A percentile compares a stretch with the other conserved stretches of the same genome.
Conservation (phyloP, 2,329 filamentous ascomycete species). For the Sordariomycetes sp. region DNA sequence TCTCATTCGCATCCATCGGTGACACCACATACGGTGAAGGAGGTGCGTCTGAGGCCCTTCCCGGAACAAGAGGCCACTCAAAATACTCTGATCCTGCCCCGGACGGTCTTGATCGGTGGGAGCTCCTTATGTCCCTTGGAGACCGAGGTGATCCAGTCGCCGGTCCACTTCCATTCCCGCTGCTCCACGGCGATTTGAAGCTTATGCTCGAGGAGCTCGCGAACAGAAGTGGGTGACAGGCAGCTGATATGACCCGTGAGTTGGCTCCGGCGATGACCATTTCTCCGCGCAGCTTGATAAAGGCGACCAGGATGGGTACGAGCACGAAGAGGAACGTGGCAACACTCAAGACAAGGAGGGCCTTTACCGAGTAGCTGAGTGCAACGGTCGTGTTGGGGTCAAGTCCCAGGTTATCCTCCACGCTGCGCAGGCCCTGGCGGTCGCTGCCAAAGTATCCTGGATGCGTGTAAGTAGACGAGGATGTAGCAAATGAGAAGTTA, state of each 20-base stretch:
- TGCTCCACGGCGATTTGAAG: constrained; percentile 1
- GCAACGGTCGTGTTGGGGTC: not conserved
- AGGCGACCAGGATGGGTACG: not conserved
- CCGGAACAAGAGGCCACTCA: not conserved
- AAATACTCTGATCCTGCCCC: not conserved
- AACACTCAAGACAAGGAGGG: not conserved
- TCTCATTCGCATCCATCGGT: not conserved
- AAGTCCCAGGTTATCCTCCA: constrained; percentile 2
- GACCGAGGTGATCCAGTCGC: not conserved
- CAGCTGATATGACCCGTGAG: constrained; percentile 2
- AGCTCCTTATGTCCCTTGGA: not conserved
- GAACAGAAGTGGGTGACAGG: not conserved
- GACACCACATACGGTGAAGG: not conserved
- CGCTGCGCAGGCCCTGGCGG: not conserved
- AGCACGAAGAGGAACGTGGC: not conserved
- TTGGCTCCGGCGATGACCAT: constrained; percentile 2
- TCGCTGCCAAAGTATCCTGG: not conserved
- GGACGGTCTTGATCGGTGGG: not conserved
- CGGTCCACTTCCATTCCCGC: not conserved
- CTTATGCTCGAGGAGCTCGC: not conserved
- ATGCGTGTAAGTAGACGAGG: not conserved
- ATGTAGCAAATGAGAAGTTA: not conserved
- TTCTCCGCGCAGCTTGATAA: not conserved
- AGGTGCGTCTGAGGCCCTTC: not conserved
- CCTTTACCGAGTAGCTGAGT: constrained; percentile 1